These are phyloP conservation scores for Macrophomina phaseolina DNA, from an alignment of 2,329 filamentous ascomycete genomes.

Conservation along the genomic window DNA sequence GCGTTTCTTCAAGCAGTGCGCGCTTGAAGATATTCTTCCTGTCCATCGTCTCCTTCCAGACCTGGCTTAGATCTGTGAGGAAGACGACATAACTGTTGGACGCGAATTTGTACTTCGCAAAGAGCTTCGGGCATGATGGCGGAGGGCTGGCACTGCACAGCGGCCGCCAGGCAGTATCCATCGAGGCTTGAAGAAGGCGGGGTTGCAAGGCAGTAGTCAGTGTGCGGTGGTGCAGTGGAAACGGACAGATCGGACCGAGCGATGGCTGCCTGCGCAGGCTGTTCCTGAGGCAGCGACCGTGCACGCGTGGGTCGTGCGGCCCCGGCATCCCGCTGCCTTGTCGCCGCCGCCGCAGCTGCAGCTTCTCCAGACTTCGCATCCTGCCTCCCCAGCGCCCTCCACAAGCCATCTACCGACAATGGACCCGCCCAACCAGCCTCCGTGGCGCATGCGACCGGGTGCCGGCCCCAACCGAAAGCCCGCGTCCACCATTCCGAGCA, in stretches of 20 bases:
- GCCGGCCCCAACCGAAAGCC: conserved; percentile 34
- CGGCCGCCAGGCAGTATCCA: conserved; percentile 14
- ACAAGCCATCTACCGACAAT: conserved; percentile 30
- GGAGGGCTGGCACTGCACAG: background rate
- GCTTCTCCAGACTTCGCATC: background rate
- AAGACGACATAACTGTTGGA: conserved; percentile 66
- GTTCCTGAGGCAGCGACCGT: conserved; percentile 6
- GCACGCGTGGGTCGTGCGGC: background rate
- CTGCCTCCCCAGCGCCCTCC: background rate
- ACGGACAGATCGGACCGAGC: background rate
- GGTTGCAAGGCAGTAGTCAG: background rate
- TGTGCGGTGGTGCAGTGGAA: background rate
- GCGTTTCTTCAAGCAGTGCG: conserved; percentile 67
- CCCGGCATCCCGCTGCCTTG: background rate
- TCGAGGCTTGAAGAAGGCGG: background rate
- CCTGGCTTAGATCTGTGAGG: conserved; percentile 72
- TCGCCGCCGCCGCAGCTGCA: background rate
- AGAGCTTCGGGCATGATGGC: conserved; percentile 60
- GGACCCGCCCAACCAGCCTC: conserved; percentile 41
- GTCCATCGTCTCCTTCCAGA: conserved; percentile 74
- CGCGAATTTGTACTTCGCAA: conserved; percentile 66
- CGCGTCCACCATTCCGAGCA: conserved; percentile 44
- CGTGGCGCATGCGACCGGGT: conserved; percentile 40
- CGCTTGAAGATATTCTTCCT: conserved; percentile 67
- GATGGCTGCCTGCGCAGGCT: conserved; percentile 1